Conservation (phyloP, 306 rosid species). For the Dalbergia oliveri region DNA sequence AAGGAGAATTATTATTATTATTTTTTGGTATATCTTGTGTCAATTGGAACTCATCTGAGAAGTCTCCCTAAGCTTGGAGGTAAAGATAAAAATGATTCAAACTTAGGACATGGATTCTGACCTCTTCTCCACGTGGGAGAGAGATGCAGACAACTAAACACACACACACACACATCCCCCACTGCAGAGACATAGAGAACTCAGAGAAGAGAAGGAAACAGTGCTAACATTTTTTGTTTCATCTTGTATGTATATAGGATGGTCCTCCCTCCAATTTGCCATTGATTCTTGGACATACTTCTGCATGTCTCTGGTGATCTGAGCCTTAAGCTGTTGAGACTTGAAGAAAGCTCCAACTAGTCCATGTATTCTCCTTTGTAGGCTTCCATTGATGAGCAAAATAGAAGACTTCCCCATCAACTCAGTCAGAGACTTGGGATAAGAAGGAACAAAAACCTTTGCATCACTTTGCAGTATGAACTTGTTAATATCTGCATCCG, state of each 20-base stretch:
- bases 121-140: constrained; percentile 41
- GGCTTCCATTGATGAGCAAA: constrained; percentile 90
- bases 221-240: constrained; percentile 79
- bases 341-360: constrained; percentile 93
- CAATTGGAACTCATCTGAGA: constrained; percentile 41
- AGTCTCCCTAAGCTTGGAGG: constrained; percentile 44
- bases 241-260: constrained; percentile 79
- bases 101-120: constrained; percentile 50
- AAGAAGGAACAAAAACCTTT: constrained; percentile 87
- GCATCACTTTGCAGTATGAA: constrained; percentile 94
- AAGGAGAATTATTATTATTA: constrained; percentile 17
- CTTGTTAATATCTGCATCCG: constrained; percentile 89
- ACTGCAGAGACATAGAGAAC: neutral
- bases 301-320: constrained; percentile 86
- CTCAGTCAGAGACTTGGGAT: constrained; percentile 87
- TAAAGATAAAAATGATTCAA: constrained; percentile 22
- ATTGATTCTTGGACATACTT: constrained; percentile 74
- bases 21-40: constrained; percentile 55
- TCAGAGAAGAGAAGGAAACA: constrained; percentile 37
- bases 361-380: constrained; percentile 96
- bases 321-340: constrained; percentile 87
- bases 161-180: constrained; percentile 23
- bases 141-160: constrained; percentile 25
- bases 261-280: constrained; percentile 75
- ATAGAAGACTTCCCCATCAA: constrained; percentile 97